Percentiles rank a stretch among this genome's conserved stretches.
Evolutionary conservation across 345 rosid species (phyloP).

Genomic region (Lenwebbia sp.): DNA sequence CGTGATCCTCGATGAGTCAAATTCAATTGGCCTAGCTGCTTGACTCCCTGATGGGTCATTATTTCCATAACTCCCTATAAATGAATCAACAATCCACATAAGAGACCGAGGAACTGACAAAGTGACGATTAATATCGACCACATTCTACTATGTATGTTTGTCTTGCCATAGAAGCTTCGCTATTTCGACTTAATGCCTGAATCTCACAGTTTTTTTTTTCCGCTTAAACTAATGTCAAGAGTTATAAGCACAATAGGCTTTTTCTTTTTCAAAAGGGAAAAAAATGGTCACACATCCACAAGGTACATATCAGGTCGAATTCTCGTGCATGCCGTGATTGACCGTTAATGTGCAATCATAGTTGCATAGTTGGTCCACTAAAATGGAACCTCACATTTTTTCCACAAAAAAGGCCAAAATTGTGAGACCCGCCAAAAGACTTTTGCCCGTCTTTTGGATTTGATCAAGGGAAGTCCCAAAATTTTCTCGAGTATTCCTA

Average conservation of each 20-base stretch:
- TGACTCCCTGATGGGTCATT: background rate
- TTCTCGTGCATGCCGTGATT: background rate
- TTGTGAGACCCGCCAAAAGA: background rate
- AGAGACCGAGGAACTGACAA: background rate
- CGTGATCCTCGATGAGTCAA: too few species aligned
- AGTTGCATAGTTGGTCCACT: background rate
- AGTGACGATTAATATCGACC: background rate
- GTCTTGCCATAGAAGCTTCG: background rate
- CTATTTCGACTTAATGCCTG: background rate
- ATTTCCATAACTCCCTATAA: background rate
- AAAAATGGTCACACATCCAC: background rate
- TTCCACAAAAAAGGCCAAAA: background rate
- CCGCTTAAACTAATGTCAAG: background rate
- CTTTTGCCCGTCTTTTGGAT: background rate
- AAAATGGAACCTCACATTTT: background rate
- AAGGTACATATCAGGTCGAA: background rate
- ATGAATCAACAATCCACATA: background rate
- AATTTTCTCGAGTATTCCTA: background rate
- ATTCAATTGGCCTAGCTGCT: background rate
- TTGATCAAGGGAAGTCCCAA: accelerated
- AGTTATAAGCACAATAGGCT: background rate
- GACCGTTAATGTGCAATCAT: background rate
- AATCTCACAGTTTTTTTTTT: background rate
- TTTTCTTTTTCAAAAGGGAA: background rate
- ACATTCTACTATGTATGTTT: background rate